phyloP scores from a whole-genome alignment of 495 filamentous ascomycete genomes.

The Apiosordaria backusii region DNA sequence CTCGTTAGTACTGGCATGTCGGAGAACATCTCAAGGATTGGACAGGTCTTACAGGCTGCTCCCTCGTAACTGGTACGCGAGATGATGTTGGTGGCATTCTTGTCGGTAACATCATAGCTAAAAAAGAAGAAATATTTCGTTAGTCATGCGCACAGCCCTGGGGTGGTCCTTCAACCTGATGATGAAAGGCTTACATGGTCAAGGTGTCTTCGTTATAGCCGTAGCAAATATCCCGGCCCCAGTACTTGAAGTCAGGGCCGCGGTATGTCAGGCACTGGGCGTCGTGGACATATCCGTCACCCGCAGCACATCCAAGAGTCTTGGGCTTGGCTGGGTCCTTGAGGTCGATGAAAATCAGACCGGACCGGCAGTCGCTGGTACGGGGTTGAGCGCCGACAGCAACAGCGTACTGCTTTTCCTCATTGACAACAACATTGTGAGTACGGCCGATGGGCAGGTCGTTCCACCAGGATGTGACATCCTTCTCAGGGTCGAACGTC shows the following conservation, averaged over 20 bases:
- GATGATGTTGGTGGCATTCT: conserved; percentile 44
- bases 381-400: conserved; percentile 46
- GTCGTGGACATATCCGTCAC: conserved; percentile 56
- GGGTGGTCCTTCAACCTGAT: too few relatives aligned
- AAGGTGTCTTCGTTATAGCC: conserved; percentile 49
- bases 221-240: conserved; percentile 54
- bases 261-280: conserved; percentile 55
- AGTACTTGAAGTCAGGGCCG: conserved; percentile 49
- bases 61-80: conserved; percentile 52
- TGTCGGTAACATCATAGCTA: conserved; percentile 53
- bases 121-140: neutral
- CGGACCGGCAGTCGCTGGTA: conserved; percentile 33
- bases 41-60: conserved; percentile 30
- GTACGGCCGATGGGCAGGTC: conserved; percentile 39
- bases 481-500: conserved; percentile 31
- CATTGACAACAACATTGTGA: conserved; percentile 50
- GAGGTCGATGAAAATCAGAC: conserved; percentile 51
- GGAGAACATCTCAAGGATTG: too few relatives aligned
- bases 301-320: conserved; percentile 42
- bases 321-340: conserved; percentile 46
- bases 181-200: conserved; percentile 34
- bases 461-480: conserved; percentile 37
- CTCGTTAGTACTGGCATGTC: neutral
- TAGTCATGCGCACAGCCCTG: neutral
- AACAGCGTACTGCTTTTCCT: conserved; percentile 41